Evolutionary conservation across 371 early-diverging fungal genomes (phyloP).

Genomic region (Mortierella sp.): DNA sequence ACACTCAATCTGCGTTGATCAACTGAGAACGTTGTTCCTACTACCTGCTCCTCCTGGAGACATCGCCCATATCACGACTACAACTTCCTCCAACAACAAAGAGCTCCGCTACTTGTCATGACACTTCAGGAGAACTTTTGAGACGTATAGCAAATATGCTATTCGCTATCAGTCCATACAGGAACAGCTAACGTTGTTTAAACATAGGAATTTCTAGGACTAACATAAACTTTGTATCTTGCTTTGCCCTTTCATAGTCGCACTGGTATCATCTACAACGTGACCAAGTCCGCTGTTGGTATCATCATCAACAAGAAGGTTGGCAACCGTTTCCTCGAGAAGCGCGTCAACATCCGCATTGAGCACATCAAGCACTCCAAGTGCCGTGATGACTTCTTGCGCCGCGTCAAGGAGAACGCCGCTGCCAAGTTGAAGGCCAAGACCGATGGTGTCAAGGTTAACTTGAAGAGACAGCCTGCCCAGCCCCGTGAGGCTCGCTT

Average conservation of each 20-base stretch:
- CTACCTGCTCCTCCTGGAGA: too few relatives aligned
- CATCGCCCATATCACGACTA: too few relatives aligned
- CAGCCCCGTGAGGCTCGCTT: slow-evolving; percentile 93
- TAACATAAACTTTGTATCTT: neutral
- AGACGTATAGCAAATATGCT: too few relatives aligned
- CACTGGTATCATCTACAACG: slow-evolving; percentile 99
- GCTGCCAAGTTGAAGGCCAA: slow-evolving; percentile 82
- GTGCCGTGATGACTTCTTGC: slow-evolving; percentile 99
- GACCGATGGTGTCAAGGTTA: slow-evolving; percentile 65
- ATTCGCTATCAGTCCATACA: neutral
- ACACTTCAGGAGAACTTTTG: too few relatives aligned
- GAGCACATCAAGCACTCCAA: slow-evolving; percentile 99
- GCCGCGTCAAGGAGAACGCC: slow-evolving; percentile 96
- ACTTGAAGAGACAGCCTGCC: slow-evolving; percentile 94
- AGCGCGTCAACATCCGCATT: slow-evolving; percentile 98
- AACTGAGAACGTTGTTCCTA: neutral
- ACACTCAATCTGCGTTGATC: slow-evolving; percentile 1
- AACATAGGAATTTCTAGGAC: too few relatives aligned
- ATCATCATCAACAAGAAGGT: slow-evolving; percentile 98
- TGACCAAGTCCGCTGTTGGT: slow-evolving; percentile 98
- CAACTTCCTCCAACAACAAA: too few relatives aligned
- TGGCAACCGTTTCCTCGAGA: slow-evolving; percentile 98
- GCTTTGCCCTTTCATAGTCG: slow-evolving; percentile 68
- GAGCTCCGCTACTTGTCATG: neutral
- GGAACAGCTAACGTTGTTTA: neutral